These are phyloP conservation scores for Phyllosticta citrichinensis DNA, from an alignment of 2,329 filamentous ascomycete genomes.

Conservation along the genomic window DNA sequence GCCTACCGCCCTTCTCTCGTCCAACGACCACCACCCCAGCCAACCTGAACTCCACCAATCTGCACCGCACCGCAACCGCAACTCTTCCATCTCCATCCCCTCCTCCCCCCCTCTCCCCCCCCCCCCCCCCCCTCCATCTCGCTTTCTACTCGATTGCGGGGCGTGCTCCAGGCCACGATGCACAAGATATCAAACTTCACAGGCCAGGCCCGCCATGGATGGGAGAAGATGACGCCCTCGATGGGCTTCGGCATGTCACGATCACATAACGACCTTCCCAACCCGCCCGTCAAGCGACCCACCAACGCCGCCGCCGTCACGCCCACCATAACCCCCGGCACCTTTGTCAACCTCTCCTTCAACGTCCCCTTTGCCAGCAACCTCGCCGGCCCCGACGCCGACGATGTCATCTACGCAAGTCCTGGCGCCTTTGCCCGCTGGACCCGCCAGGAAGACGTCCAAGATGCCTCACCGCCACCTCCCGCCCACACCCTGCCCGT, in stretches of 20 bases:
- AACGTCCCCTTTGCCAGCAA: constrained; percentile 94
- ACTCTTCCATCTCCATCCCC: constrained; percentile 7
- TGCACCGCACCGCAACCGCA: constrained; percentile 10
- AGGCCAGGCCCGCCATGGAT: constrained; percentile 55
- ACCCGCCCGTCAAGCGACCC: constrained; percentile 47
- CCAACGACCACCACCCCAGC: constrained; percentile 10
- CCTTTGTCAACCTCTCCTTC: constrained; percentile 86
- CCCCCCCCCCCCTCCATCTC: constrained; percentile 2
- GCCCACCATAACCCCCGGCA: constrained; percentile 61
- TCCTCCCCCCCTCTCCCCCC: too few species aligned
- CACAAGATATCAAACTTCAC: constrained; percentile 61
- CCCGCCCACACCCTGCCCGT: constrained; percentile 86
- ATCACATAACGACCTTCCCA: constrained; percentile 46
- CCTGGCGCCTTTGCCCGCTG: constrained; percentile 79
- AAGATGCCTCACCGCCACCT: constrained; percentile 43
- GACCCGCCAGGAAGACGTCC: constrained; percentile 72
- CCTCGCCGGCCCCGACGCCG: constrained; percentile 80
- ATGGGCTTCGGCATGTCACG: constrained; percentile 53
- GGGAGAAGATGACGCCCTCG: constrained; percentile 55
- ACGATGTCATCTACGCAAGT: constrained; percentile 90
- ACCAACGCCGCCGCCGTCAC: constrained; percentile 36
- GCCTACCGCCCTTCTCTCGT: constrained; percentile 10
- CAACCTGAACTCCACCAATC: background rate
- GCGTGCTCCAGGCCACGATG: constrained; percentile 34
- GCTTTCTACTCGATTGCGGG: constrained; percentile 7